Percentiles rank a stretch among this genome's conserved stretches.
Conservation (phyloP, 2,329 filamentous ascomycete species). For the Biscogniauxia mediterranea region DNA sequence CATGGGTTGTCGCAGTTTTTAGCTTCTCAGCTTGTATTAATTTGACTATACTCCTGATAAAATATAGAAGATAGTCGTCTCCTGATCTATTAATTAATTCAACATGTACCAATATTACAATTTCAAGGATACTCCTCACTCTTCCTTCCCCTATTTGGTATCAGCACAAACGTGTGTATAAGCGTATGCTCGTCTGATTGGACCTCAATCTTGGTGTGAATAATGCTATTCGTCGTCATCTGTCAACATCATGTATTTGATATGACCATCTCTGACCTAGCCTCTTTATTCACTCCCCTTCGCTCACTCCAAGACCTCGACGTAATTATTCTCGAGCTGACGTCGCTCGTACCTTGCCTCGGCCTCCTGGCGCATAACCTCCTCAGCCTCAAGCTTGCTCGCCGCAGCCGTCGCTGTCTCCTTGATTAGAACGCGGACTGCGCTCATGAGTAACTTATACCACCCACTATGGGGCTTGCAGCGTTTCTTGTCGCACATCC, state of each 20-base stretch:
- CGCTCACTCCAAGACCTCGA: conserved; percentile 25
- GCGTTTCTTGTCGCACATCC: conserved; percentile 57
- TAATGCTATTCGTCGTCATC: not conserved
- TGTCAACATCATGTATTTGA: not conserved
- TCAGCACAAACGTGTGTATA: not conserved
- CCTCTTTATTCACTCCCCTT: not conserved
- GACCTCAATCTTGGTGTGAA: not conserved
- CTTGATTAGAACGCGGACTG: conserved; percentile 53
- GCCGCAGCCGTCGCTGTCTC: conserved; percentile 53
- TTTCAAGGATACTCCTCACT: not conserved
- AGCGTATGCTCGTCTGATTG: not conserved
- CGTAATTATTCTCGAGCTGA: conserved; percentile 49
- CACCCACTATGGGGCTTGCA: conserved; percentile 59
- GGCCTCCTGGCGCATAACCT: conserved; percentile 49
- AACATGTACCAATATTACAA: not conserved
- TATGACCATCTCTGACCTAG: too few species aligned
- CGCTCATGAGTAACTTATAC: conserved; percentile 52
- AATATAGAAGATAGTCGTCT: not conserved
- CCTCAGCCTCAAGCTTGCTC: conserved; percentile 51
- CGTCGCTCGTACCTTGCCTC: conserved; percentile 49
- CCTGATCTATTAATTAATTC: not conserved
- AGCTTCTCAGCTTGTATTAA: too few species aligned
- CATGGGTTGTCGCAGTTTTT: too few species aligned
- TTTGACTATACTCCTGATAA: not conserved
- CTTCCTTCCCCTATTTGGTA: not conserved